Conservation (phyloP, 768 basidiomycete species). For the Tylopilus sp. region DNA sequence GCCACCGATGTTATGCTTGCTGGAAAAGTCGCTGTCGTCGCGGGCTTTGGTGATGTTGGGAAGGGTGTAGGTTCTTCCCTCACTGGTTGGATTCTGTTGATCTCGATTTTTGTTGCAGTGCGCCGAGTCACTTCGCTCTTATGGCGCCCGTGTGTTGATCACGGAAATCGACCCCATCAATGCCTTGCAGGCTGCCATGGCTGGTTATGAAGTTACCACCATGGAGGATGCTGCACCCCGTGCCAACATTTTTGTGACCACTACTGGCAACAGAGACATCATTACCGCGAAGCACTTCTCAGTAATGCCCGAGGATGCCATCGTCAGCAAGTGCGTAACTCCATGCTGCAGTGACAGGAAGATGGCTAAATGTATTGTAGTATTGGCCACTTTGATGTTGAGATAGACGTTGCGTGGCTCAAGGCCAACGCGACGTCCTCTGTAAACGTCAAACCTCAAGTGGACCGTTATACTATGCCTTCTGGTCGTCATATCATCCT, state of each 20-base stretch:
- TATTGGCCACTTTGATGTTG: constrained; percentile 84
- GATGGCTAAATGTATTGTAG: constrained; percentile 34
- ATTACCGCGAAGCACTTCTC: constrained; percentile 89
- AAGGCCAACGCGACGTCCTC: constrained; percentile 84
- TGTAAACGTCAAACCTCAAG: constrained; percentile 97
- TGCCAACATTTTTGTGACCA: constrained; percentile 93
- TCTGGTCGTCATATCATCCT: constrained; percentile 94
- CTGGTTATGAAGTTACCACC: constrained; percentile 96
- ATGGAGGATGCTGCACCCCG: constrained; percentile 96
- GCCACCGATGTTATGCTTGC: constrained; percentile 99
- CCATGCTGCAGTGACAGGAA: background rate
- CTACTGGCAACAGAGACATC: constrained; percentile 98
- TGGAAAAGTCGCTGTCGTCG: constrained; percentile 98
- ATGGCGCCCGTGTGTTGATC: constrained; percentile 92
- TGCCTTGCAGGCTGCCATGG: constrained; percentile 99
- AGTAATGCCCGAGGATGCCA: constrained; percentile 97
- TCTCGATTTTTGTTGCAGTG: constrained; percentile 53
- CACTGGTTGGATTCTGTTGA: background rate
- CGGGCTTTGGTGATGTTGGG: constrained; percentile 98
- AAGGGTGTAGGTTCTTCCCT: constrained; percentile 76
- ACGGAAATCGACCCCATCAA: constrained; percentile 99
- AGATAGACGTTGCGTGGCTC: constrained; percentile 98
- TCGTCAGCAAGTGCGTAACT: constrained; percentile 87
- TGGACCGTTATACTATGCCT: constrained; percentile 94
- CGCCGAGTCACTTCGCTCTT: constrained; percentile 95